Percentiles rank a stretch among this genome's conserved stretches.
These are phyloP conservation scores for Tulasnella calospora DNA, from an alignment of 768 basidiomycete genomes.

Conservation along the genomic window DNA sequence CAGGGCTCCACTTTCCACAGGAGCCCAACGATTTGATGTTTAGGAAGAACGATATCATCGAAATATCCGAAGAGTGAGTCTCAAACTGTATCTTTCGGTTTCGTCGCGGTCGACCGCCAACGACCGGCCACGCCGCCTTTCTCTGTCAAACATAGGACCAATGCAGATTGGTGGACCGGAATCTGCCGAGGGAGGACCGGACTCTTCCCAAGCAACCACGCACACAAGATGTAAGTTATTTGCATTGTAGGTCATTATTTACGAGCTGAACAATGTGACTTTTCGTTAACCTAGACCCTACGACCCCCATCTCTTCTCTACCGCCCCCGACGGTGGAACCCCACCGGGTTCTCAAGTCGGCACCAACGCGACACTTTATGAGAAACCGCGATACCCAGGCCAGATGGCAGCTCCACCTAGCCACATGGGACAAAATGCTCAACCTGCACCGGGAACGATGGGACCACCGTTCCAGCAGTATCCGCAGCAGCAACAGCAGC, in stretches of 20 bases:
- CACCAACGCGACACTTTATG: neutral
- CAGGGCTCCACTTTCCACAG: neutral
- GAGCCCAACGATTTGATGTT: slow-evolving; percentile 21
- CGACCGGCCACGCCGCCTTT: neutral
- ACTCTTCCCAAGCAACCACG: slow-evolving; percentile 27
- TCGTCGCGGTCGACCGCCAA: neutral
- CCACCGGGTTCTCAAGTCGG: slow-evolving; percentile 5
- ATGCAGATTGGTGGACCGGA: slow-evolving; percentile 25
- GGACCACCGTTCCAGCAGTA: neutral
- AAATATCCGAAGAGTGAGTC: slow-evolving; percentile 22
- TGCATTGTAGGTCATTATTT: neutral
- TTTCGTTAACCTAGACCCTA: slow-evolving; percentile 5
- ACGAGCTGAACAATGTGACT: neutral
- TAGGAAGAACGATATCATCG: slow-evolving; percentile 23
- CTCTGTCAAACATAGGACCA: neutral
- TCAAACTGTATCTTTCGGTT: neutral
- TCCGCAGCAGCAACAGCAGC: neutral
- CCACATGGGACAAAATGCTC: neutral
- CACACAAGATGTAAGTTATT: neutral
- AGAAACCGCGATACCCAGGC: slow-evolving; percentile 10
- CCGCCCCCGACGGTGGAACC: slow-evolving; percentile 17
- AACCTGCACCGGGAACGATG: neutral
- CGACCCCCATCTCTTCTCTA: slow-evolving; percentile 16
- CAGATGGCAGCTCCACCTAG: slow-evolving; percentile 13
- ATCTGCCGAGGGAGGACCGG: slow-evolving; percentile 18